Evolutionary conservation across 2,329 filamentous ascomycete genomes (phyloP), one percentile per base, ranked within the genome.

Genomic region (Lachnellula willkommii): DNA sequence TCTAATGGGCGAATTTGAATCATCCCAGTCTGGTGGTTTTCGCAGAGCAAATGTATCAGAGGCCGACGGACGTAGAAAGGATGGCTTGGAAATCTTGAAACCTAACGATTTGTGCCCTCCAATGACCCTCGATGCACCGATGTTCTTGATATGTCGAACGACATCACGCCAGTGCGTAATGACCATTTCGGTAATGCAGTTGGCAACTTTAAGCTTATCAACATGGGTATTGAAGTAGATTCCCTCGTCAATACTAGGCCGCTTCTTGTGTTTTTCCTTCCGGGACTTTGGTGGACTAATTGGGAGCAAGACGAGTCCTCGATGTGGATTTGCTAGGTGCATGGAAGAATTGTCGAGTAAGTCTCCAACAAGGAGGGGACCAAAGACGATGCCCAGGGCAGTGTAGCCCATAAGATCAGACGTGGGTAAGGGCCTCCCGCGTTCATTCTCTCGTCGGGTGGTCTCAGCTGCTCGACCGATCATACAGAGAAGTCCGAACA

Each of bases 111-210:
- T 55, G 36, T 47, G 54, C 15, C 48, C 52, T 35, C 39, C 53
- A 17, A 57, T 24, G 40, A 52, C 47, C 46, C 63, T 63, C 4
- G 66, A 47, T 7, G 56, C 56, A 24, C 55, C 51, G 1, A 85
- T 64, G 43, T 72, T 75, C 55, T 73, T 79, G 73, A 87, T 78
- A 55, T 88, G 80, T 40, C 77, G 74, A 45, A 85, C 80, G 11
- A 87, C 75, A 48, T 85, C 82, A 56, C 80, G 74, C 85, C 85
- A 88, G 59, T 86, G 78, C 1, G 77, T 73, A 49, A 88, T 81
- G 5, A 88, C 71, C 83, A 88, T 87, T 66, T 86, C 82, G 0
- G 82, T 74, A 32, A 88, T 78, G 35, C 72, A 71, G 57, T 83
- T 85, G 11, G 82, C 82, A 53, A 84, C 70, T 46, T 77, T 74